Conservation (phyloP, 768 basidiomycete species). For the Lentinus tigrinus region DNA sequence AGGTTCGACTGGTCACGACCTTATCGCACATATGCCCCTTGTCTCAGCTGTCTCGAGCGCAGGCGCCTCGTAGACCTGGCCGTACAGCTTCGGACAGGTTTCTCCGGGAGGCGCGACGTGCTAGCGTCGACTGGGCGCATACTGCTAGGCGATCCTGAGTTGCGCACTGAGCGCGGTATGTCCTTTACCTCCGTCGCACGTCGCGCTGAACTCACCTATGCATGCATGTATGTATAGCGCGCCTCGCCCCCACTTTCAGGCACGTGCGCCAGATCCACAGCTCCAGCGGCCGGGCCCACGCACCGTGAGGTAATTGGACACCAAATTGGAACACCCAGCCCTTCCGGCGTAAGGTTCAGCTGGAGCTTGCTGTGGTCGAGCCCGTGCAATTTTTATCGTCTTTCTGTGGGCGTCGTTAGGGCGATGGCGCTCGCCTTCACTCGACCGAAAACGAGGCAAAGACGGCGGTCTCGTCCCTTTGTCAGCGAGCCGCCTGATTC, state of each 20-base stretch:
- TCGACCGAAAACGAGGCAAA: slow-evolving; percentile 1
- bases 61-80: not conserved
- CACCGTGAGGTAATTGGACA: not conserved
- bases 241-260: not conserved
- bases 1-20: slow-evolving; percentile 10
- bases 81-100: too few relatives aligned
- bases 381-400: not conserved
- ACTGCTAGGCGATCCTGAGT: too few relatives aligned
- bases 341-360: not conserved
- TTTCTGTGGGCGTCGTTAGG: slow-evolving; percentile 12
- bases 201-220: not conserved
- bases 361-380: not conserved
- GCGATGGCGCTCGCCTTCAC: slow-evolving; percentile 2
- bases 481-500: slow-evolving; percentile 7
- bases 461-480: not conserved
- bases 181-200: not conserved
- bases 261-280: not conserved
- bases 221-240: not conserved
- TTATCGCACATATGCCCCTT: slow-evolving; percentile 1
- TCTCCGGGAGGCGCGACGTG: too few relatives aligned
- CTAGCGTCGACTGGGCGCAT: too few relatives aligned
- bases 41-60: slow-evolving; percentile 3
- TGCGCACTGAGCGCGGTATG: not conserved
- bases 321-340: too few relatives aligned
- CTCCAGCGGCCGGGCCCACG: not conserved